Conservation (phyloP, 257 asterid genomes). For the Anisodus tanguticus region DNA sequence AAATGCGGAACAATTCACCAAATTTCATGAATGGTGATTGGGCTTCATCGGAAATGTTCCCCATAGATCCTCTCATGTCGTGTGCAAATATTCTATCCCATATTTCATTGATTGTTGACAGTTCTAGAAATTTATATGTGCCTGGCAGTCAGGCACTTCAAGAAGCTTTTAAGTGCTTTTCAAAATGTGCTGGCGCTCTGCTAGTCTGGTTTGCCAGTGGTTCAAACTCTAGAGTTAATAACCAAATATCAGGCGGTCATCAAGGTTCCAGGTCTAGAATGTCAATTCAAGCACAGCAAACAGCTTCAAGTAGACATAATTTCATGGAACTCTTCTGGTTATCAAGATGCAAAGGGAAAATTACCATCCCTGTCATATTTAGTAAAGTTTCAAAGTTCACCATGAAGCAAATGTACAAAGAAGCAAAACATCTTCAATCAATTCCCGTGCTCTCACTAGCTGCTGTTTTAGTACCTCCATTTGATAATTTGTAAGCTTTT, state of each 20-base stretch:
- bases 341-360: slow-evolving; percentile 45
- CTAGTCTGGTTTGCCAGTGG: slow-evolving; percentile 70
- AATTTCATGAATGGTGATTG: slow-evolving; percentile 61
- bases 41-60: slow-evolving; percentile 53
- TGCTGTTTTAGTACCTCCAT: slow-evolving; percentile 73
- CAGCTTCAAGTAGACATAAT: slow-evolving; percentile 50
- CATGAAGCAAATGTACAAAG: slow-evolving; percentile 56
- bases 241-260: slow-evolving; percentile 42
- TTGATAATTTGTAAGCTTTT: slow-evolving; percentile 73
- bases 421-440: slow-evolving; percentile 64
- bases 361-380: slow-evolving; percentile 50
- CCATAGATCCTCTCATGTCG: slow-evolving; percentile 68
- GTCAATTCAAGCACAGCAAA: slow-evolving; percentile 49
- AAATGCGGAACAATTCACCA: slow-evolving; percentile 54
- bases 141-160: slow-evolving; percentile 73
- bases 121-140: slow-evolving; percentile 56
- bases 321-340: slow-evolving; percentile 49
- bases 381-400: slow-evolving; percentile 64
- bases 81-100: slow-evolving; percentile 50
- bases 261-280: slow-evolving; percentile 39
- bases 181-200: slow-evolving; percentile 74
- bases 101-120: slow-evolving; percentile 55
- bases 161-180: slow-evolving; percentile 72
- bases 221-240: slow-evolving; percentile 49
- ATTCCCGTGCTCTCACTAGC: slow-evolving; percentile 73